phyloP scores from a whole-genome alignment of 495 filamentous ascomycete genomes.

The Daldinia vernicosa region DNA sequence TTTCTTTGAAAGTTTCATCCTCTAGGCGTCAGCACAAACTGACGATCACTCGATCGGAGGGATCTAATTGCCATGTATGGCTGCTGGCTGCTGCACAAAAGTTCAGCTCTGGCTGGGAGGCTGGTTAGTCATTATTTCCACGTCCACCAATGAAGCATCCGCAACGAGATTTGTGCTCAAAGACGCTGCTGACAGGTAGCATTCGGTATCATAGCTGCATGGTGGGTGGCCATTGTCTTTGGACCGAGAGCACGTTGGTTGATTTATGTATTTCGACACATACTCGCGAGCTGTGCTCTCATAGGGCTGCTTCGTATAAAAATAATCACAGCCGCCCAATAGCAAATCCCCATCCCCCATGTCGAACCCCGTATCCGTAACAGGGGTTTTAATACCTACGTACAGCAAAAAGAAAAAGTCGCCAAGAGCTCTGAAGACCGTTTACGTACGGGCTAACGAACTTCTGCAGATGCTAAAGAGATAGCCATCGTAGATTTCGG shows the following conservation, averaged over 20 bases:
- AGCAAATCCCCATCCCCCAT: not conserved
- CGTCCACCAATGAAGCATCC: slow-evolving; percentile 22
- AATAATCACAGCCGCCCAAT: slow-evolving; percentile 33
- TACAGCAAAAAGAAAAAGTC: slow-evolving; percentile 1
- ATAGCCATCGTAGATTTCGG: not conserved
- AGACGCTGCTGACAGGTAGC: slow-evolving; percentile 24
- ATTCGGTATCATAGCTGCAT: slow-evolving; percentile 21
- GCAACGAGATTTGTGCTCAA: slow-evolving; percentile 13
- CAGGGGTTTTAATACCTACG: slow-evolving; percentile 11
- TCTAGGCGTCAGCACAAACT: slow-evolving; percentile 22
- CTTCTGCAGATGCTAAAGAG: not conserved
- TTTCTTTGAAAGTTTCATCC: slow-evolving; percentile 13
- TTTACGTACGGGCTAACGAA: slow-evolving; percentile 2
- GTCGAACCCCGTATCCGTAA: slow-evolving; percentile 2
- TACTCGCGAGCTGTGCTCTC: not conserved
- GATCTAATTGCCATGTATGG: not conserved
- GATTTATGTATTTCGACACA: slow-evolving; percentile 3
- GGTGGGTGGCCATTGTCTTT: slow-evolving; percentile 20
- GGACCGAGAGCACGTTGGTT: not conserved
- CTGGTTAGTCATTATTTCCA: slow-evolving; percentile 1
- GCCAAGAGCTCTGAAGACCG: not conserved
- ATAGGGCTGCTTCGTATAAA: slow-evolving; percentile 37
- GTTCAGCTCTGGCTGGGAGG: slow-evolving; percentile 5
- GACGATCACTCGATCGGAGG: slow-evolving; percentile 19
- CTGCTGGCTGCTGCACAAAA: not conserved